Evolutionary conservation across 176 grass and related monocot genomes (phyloP), one percentile per base, ranked within the genome.

Genomic region (barley (Hordeum vulgare)): DNA sequence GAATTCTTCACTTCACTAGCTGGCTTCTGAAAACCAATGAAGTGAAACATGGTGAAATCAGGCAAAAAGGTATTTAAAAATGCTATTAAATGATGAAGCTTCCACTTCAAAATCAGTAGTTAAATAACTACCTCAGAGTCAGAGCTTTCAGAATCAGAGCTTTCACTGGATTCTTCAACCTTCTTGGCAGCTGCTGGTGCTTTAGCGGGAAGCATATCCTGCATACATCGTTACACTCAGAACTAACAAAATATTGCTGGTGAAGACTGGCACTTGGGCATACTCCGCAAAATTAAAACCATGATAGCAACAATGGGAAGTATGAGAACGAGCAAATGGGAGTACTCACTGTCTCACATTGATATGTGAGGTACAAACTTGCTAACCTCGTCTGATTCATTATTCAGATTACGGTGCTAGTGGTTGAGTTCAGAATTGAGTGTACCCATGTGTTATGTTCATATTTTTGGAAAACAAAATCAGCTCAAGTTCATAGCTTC

Each of bases 71-170:
- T 35, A 17, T 18, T 44, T 51, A 13, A 14, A 57, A 78, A 23
- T 37, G 41, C 39, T 71, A 26, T 18, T 71, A 1, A 71, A 71
- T 17, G 68, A 18, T 59, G 11, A 70, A 69, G 6, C 13, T 3
- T 36, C 26, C 27, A 39, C 62, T 58, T 40, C 29, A 9, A 69
- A 45, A 71, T 40, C 11, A 27, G 40, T 27, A 42, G 6, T 57
- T 58, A 80, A 64, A 23, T 78, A 17, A 63, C 7, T 37, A 88
- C 82, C 82, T 75, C 83, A 58, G 79, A 66, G 14, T 79, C 74
- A 1, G 90, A 88, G 78, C 47, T 85, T 1, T 88, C 86, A 73
- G 82, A 75, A 57, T 84, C 89, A 77, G 85, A 88, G 73, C 66
- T 89, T 14, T 85, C 82, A 79, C 74, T 83, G 2, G 88, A 86